Conservation (phyloP, 2,329 filamentous ascomycete genomes). For the Botryosphaeria dothidea region DNA sequence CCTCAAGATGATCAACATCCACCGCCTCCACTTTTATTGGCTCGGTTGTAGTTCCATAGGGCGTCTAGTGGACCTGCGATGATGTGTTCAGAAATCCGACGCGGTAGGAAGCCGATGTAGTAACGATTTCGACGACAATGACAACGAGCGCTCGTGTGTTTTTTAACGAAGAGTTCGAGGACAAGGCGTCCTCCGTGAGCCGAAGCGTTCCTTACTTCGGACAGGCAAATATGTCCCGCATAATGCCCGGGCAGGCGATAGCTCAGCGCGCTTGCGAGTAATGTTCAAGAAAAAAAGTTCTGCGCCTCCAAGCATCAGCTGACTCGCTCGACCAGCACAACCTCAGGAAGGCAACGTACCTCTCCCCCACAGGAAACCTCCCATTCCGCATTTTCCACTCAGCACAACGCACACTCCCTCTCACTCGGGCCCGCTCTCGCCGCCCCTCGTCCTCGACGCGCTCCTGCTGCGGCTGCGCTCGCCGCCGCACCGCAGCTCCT, state of each 20-base stretch:
- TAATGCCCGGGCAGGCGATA: not conserved
- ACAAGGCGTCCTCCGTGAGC: not conserved
- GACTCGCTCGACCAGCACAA: not conserved
- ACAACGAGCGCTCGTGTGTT: not conserved
- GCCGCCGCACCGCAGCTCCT: slow-evolving; percentile 5
- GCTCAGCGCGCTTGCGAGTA: no score
- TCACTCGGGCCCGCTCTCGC: not conserved
- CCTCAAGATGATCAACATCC: not conserved
- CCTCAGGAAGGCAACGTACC: not conserved
- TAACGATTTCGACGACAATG: not conserved
- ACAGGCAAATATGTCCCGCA: not conserved
- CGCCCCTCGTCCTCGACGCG: not conserved
- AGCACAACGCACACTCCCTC: no score
- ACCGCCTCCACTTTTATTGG: not conserved
- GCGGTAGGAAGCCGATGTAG: not conserved
- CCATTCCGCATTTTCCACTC: not conserved
- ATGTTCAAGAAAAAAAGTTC: not conserved
- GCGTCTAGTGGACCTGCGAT: not conserved
- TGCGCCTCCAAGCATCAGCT: not conserved
- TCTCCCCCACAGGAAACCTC: not conserved
- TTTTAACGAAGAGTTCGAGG: not conserved
- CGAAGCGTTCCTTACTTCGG: not conserved
- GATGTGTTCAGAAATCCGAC: not conserved
- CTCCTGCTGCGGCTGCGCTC: not conserved
- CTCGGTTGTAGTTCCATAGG: not conserved